Conservation (phyloP, 225 moss, liverwort and hornwort genomes). For the Polytrichum formosum region DNA sequence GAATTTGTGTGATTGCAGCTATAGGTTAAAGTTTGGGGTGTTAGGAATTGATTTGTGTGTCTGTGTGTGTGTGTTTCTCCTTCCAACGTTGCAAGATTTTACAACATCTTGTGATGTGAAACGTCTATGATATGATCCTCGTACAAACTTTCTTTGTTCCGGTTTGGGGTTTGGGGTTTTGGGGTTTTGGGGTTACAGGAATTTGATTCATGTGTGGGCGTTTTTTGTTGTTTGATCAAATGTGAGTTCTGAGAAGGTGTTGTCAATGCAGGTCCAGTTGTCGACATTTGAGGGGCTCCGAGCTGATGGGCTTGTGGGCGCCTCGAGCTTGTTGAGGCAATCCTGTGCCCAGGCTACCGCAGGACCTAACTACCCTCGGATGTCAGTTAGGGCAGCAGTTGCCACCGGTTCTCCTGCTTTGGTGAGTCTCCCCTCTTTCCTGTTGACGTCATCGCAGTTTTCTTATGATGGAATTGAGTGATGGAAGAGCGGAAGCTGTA, state of each 20-base stretch:
- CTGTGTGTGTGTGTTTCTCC: neutral
- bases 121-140: too few species aligned
- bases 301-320: constrained; percentile 6
- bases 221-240: neutral
- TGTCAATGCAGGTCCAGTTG: constrained; percentile 2
- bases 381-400: constrained; percentile 10
- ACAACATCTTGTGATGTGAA: too few species aligned
- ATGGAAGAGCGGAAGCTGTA: too few species aligned
- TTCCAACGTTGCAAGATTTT: neutral
- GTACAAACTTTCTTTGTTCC: neutral
- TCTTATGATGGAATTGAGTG: too few species aligned
- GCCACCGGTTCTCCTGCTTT: constrained; percentile 8
- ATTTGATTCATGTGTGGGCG: neutral
- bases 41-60: neutral
- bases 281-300: constrained; percentile 15
- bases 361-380: neutral
- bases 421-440: neutral
- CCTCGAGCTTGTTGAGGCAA: constrained; percentile 5
- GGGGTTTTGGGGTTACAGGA: neutral
- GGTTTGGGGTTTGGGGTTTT: neutral
- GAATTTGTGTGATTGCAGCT: too few species aligned
- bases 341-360: neutral
- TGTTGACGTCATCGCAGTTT: too few species aligned
- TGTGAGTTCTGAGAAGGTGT: neutral
- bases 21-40: neutral